Evolutionary conservation across 306 rosid genomes (phyloP).

Genomic region (Carpinus fangiana): DNA sequence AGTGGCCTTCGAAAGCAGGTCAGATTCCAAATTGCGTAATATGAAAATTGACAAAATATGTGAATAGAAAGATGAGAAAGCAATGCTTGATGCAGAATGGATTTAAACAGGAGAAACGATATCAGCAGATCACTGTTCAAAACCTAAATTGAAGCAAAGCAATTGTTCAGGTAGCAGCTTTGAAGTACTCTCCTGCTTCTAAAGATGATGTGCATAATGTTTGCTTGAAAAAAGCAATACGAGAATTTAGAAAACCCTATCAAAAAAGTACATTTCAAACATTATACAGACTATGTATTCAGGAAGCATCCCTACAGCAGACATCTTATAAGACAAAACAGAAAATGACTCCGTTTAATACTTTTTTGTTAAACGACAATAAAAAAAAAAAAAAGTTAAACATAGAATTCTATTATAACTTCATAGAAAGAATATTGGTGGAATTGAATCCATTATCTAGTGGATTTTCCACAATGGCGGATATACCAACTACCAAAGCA

Average conservation of each 20-base stretch:
- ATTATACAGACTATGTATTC: background rate
- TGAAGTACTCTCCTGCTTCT: background rate
- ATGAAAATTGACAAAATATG: background rate
- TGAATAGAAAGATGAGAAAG: background rate
- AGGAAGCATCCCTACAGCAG: background rate
- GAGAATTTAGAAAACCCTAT: background rate
- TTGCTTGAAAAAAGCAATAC: background rate
- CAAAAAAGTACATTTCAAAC: background rate
- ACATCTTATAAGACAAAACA: background rate
- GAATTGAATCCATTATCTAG: background rate
- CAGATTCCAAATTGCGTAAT: background rate
- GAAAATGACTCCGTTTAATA: background rate
- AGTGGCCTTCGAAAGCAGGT: background rate
- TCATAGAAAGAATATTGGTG: background rate
- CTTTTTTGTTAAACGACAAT: background rate
- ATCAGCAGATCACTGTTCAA: background rate
- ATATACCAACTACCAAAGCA: background rate
- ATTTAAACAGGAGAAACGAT: background rate
- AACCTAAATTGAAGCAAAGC: background rate
- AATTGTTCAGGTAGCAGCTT: background rate
- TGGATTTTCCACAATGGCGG: too few species aligned
- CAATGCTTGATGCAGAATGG: background rate
- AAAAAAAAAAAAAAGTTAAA: background rate
- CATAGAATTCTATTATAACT: background rate
- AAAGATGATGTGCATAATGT: background rate